Evolutionary conservation across 1,139 yeast species (phyloP).

Genomic region (Zygosaccharomyces sapae): DNA sequence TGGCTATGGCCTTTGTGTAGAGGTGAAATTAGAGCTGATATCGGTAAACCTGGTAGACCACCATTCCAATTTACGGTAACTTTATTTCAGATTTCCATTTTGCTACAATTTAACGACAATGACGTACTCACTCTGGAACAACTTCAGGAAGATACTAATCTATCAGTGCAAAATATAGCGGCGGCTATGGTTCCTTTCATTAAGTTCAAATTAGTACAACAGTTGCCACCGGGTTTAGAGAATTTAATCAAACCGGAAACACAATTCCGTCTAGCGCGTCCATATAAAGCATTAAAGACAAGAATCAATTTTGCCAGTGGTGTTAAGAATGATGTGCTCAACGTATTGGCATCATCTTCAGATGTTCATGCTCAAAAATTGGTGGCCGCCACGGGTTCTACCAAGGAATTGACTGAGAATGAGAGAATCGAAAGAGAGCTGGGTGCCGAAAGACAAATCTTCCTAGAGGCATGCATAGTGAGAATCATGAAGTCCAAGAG

Average conservation of each 20-base stretch:
- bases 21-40: slow-evolving; percentile 87
- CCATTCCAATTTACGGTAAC: slow-evolving; percentile 81
- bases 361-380: slow-evolving; percentile 15
- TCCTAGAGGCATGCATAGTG: slow-evolving; percentile 88
- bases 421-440: slow-evolving; percentile 82
- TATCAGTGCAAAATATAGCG: slow-evolving; percentile 61
- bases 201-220: slow-evolving; percentile 70
- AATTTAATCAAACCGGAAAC: slow-evolving; percentile 51
- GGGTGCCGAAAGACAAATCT: slow-evolving; percentile 80
- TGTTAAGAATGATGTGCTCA: slow-evolving; percentile 58
- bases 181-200: slow-evolving; percentile 75
- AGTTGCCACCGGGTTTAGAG: slow-evolving; percentile 55
- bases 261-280: slow-evolving; percentile 65
- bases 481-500: slow-evolving; percentile 95
- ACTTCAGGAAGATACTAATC: slow-evolving; percentile 62
- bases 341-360: slow-evolving; percentile 15
- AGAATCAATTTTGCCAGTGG: slow-evolving; percentile 84
- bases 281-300: slow-evolving; percentile 79
- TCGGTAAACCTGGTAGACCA: slow-evolving; percentile 76
- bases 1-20: slow-evolving; percentile 97
- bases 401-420: slow-evolving; percentile 45
- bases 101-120: slow-evolving; percentile 70
- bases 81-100: slow-evolving; percentile 78
- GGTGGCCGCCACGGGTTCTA: slow-evolving; percentile 11
- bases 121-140: slow-evolving; percentile 58